A percentile compares a stretch with the other conserved stretches of the same genome.
Conservation (phyloP, 345 rosid genomes). For the Excoecaria cochinchinensis region DNA sequence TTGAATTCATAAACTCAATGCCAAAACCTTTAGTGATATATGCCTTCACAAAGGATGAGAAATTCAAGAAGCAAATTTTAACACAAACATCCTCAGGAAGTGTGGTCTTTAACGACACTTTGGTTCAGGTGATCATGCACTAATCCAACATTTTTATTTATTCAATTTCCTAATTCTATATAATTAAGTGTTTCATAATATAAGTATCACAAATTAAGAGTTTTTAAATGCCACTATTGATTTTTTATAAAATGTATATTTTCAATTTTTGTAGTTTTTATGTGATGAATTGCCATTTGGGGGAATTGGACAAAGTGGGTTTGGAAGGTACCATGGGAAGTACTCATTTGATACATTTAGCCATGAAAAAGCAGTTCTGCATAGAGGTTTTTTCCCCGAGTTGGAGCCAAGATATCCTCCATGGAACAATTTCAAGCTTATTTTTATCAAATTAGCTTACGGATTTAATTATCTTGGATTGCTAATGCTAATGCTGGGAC, state of each 20-base stretch:
- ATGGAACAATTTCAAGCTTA: constrained; percentile 70
- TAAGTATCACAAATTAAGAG: no score
- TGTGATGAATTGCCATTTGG: constrained; percentile 81
- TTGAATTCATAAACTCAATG: constrained; percentile 50
- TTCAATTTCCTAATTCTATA: no score
- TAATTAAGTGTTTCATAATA: no score
- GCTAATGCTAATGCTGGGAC: constrained; percentile 56
- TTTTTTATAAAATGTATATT: no score
- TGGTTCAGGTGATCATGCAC: constrained; percentile 53
- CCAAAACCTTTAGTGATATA: constrained; percentile 58
- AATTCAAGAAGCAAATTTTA: constrained; percentile 55
- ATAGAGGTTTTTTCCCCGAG: constrained; percentile 59
- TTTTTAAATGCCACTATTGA: no score
- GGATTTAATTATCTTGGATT: constrained; percentile 53
- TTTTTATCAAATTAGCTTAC: constrained; percentile 58
- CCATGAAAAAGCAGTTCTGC: constrained; percentile 81
- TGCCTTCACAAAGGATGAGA: constrained; percentile 59
- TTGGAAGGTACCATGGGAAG: constrained; percentile 88
- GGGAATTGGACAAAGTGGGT: constrained; percentile 82
- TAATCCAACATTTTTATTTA: not conserved
- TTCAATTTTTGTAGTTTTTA: constrained; percentile 42
- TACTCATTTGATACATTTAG: constrained; percentile 89
- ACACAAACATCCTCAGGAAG: constrained; percentile 72
- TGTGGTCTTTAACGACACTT: constrained; percentile 65
- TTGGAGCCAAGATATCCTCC: constrained; percentile 82